phyloP scores from a whole-genome alignment of 1,284 basidiomycete genomes.

The Farysia itapuensis region DNA sequence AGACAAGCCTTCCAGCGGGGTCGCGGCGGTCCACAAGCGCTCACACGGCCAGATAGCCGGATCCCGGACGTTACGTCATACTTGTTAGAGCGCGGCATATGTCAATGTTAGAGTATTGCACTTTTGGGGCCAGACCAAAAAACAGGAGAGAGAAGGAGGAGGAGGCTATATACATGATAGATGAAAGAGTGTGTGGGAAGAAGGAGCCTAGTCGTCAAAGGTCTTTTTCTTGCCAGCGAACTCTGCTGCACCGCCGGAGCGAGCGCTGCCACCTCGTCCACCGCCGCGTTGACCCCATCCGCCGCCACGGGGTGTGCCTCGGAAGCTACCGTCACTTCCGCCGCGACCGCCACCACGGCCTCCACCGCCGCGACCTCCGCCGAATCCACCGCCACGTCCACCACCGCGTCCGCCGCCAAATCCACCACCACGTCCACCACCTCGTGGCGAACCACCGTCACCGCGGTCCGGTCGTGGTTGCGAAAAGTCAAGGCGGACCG shows the following conservation, averaged over 20 bases:
- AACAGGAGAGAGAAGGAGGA: no score
- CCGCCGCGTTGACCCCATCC: slow-evolving; percentile 55
- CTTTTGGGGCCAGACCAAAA: no score
- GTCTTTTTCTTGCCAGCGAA: slow-evolving; percentile 80
- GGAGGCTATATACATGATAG: no score
- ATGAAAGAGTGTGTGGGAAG: no score
- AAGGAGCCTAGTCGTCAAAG: slow-evolving; percentile 68
- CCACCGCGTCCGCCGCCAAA: slow-evolving; percentile 51
- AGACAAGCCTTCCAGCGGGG: no score
- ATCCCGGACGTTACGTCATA: no score
- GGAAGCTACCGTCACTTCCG: slow-evolving; percentile 63
- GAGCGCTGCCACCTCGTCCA: slow-evolving; percentile 59
- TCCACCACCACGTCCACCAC: slow-evolving; percentile 64
- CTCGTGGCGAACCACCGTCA: slow-evolving; percentile 64
- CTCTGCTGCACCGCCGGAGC: slow-evolving; percentile 73
- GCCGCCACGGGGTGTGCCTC: slow-evolving; percentile 59
- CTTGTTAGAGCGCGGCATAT: no score
- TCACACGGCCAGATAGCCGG: no score
- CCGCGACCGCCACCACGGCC: slow-evolving; percentile 69
- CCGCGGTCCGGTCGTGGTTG: slow-evolving; percentile 71
- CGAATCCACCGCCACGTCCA: slow-evolving; percentile 65
- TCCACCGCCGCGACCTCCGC: slow-evolving; percentile 67
- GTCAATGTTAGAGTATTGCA: no score
- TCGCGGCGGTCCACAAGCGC: no score
- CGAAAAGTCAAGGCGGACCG: slow-evolving; percentile 83